Percentiles rank a stretch among this genome's conserved stretches.
Evolutionary conservation across 1,139 yeast species (phyloP).

Genomic region (Diutina mesorugosa): DNA sequence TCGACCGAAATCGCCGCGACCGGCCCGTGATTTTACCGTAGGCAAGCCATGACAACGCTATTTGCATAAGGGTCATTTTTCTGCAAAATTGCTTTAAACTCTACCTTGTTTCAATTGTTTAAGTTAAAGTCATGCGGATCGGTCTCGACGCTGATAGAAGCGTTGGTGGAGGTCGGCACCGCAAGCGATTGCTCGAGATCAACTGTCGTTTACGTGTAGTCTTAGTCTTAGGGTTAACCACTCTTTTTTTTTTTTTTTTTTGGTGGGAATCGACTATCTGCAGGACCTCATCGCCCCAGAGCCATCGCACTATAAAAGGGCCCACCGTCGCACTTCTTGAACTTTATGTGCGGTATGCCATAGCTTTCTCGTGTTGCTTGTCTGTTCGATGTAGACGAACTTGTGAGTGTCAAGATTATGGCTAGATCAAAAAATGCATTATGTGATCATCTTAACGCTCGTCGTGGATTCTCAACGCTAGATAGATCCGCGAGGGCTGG

Average conservation of each 20-base stretch:
- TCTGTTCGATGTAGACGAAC: slow-evolving; percentile 38
- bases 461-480: slow-evolving; percentile 14
- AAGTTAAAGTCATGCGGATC: background rate
- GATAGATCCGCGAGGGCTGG: slow-evolving; percentile 30
- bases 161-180: background rate
- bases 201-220: background rate
- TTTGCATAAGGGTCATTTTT: background rate
- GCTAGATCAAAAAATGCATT: slow-evolving; percentile 30
- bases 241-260: too few relatives aligned
- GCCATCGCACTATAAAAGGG: background rate
- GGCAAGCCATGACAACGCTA: background rate
- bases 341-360: slow-evolving; percentile 41
- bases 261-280: background rate
- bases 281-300: background rate
- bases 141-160: background rate
- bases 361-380: slow-evolving; percentile 46
- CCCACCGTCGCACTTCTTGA: background rate
- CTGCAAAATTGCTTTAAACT: background rate
- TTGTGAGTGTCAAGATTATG: slow-evolving; percentile 45
- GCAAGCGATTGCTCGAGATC: background rate
- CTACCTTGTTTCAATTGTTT: too few relatives aligned
- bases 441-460: slow-evolving; percentile 38
- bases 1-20: too few relatives aligned
- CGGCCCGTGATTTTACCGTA: too few relatives aligned
- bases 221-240: background rate